Percentiles rank a stretch among this genome's conserved stretches.
These are phyloP conservation scores for Scleroderma citrinum DNA, from an alignment of 768 basidiomycete genomes.

Conservation along the genomic window DNA sequence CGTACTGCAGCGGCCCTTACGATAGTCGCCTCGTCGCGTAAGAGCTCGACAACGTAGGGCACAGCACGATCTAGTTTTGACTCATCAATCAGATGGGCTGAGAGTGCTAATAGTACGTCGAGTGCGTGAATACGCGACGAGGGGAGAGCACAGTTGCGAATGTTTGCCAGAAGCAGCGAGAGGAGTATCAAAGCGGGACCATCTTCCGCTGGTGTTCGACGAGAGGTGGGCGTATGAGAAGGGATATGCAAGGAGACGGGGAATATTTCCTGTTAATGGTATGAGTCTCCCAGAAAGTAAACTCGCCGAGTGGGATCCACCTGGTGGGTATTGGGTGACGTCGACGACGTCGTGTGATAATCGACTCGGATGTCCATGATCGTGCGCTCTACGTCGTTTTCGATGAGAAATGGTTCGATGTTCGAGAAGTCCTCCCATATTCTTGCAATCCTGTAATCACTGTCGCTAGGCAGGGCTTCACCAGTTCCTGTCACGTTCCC, in stretches of 20 bases:
- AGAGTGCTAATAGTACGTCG: constrained; percentile 80
- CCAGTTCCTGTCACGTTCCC: constrained; percentile 12
- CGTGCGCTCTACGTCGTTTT: constrained; percentile 36
- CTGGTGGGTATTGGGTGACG: constrained; percentile 55
- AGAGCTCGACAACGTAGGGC: constrained; percentile 83
- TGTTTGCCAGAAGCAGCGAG: constrained; percentile 80
- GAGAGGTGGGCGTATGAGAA: constrained; percentile 34
- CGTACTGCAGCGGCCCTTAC: constrained; percentile 79
- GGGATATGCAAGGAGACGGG: constrained; percentile 69
- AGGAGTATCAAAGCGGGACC: constrained; percentile 87
- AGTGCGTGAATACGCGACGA: constrained; percentile 82
- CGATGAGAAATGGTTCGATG: constrained; percentile 65
- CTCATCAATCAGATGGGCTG: constrained; percentile 83
- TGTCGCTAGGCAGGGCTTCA: constrained; percentile 61
- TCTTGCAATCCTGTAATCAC: constrained; percentile 78
- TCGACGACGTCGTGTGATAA: constrained; percentile 30
- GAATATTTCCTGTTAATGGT: constrained; percentile 53
- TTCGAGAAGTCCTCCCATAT: constrained; percentile 86
- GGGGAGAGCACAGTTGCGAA: constrained; percentile 81
- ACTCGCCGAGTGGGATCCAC: constrained; percentile 27
- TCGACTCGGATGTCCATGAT: constrained; percentile 53
- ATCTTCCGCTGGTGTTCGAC: constrained; percentile 66
- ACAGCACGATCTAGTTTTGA: constrained; percentile 91
- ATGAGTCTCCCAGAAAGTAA: constrained; percentile 2
- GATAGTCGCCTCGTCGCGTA: constrained; percentile 78